Evolutionary conservation across 176 grass and related monocot species (phyloP).

Genomic region (Typha latifolia): DNA sequence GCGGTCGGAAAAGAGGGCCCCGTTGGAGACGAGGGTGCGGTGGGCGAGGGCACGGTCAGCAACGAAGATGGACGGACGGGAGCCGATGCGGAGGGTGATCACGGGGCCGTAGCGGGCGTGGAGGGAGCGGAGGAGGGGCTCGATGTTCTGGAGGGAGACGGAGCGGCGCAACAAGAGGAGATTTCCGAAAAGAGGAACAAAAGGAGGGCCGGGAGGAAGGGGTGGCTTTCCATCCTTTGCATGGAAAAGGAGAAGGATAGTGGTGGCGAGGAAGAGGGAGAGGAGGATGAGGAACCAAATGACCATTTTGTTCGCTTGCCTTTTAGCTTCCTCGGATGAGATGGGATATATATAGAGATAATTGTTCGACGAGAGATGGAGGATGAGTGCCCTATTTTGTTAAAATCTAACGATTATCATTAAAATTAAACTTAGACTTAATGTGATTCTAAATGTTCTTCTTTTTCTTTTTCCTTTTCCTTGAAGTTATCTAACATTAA

Average conservation of each 20-base stretch:
- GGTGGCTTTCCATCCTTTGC: background rate
- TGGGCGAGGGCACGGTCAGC: slow-evolving; percentile 22
- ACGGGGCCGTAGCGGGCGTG: slow-evolving; percentile 15
- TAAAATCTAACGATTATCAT: too few species aligned
- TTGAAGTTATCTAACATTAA: too few species aligned
- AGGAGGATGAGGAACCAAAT: slow-evolving; percentile 1
- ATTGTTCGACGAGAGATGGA: too few species aligned
- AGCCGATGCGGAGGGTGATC: background rate
- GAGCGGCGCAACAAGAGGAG: background rate
- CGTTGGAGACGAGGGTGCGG: background rate
- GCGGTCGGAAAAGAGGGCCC: slow-evolving; percentile 1
- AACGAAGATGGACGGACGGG: slow-evolving; percentile 12
- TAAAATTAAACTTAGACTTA: too few species aligned
- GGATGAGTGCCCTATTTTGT: too few species aligned
- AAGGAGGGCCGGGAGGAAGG: too few species aligned
- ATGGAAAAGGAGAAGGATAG: background rate
- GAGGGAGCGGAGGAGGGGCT: slow-evolving; percentile 4
- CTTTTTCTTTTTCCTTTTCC: too few species aligned
- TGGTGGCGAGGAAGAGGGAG: slow-evolving; percentile 4
- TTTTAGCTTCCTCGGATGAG: too few species aligned
- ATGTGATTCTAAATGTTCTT: too few species aligned
- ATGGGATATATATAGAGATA: too few species aligned
- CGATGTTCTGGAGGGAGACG: background rate
- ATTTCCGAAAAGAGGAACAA: slow-evolving; percentile 21
- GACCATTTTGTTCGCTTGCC: background rate